Evolutionary conservation across 2,329 filamentous ascomycete species (phyloP).

Genomic region (Botrytis byssoidea): DNA sequence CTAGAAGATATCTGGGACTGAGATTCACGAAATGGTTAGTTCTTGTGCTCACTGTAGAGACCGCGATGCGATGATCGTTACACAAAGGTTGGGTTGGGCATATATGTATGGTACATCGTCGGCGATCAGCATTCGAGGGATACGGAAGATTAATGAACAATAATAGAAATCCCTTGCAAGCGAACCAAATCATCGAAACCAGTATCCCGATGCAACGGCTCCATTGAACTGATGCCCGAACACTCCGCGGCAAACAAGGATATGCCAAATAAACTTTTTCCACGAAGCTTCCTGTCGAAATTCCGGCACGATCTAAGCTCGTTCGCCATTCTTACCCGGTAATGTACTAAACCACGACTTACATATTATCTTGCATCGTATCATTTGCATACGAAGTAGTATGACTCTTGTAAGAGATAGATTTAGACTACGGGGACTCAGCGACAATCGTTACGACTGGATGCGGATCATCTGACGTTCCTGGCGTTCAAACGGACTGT

Average conservation of each 20-base stretch:
- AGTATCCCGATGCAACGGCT: constrained; percentile 1
- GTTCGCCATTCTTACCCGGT: background rate
- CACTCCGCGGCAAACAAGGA: constrained; percentile 2
- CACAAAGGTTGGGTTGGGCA: background rate
- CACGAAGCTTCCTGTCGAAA: background rate
- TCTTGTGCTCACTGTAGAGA: background rate
- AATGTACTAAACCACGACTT: background rate
- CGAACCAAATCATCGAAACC: background rate
- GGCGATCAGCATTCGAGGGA: background rate
- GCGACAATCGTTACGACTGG: background rate
- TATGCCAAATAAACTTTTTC: background rate
- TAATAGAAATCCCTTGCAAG: constrained; percentile 1
- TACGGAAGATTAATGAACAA: background rate
- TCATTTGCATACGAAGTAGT: background rate
- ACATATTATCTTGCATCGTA: background rate
- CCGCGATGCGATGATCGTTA: background rate
- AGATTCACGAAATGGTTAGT: background rate
- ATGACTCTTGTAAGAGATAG: background rate
- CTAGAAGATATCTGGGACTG: background rate
- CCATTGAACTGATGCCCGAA: constrained; percentile 5
- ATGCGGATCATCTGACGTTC: constrained; percentile 13
- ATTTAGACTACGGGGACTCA: constrained; percentile 6
- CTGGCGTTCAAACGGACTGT: background rate
- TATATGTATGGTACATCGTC: background rate
- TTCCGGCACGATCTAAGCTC: background rate